Evolutionary conservation across 495 filamentous ascomycete genomes (phyloP).

Genomic region (Elaphomyces granulatus): DNA sequence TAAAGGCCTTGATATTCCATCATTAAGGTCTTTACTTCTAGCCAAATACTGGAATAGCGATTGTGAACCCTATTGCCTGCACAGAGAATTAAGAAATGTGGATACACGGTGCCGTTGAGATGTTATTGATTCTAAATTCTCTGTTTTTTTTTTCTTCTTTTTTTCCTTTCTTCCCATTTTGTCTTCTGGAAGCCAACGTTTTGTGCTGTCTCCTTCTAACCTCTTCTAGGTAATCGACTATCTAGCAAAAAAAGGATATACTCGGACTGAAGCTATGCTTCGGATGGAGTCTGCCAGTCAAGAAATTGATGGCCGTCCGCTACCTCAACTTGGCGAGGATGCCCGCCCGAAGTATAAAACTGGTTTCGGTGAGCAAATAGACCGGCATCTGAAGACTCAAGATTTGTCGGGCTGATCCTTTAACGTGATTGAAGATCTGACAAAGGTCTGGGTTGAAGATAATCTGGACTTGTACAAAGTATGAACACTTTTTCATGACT

Average conservation of each 20-base stretch:
- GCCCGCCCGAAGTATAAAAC: slow-evolving; percentile 60
- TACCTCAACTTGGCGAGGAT: slow-evolving; percentile 48
- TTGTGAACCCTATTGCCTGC: too few relatives aligned
- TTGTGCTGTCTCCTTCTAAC: slow-evolving; percentile 10
- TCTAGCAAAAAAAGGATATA: slow-evolving; percentile 89
- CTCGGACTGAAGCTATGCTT: slow-evolving; percentile 80
- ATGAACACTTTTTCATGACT: slow-evolving; percentile 7
- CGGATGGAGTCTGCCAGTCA: slow-evolving; percentile 75
- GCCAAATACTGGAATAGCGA: too few relatives aligned
- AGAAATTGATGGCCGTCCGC: slow-evolving; percentile 59
- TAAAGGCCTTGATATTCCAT: too few relatives aligned
- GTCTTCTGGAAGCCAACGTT: too few relatives aligned
- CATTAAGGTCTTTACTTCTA: too few relatives aligned
- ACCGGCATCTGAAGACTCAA: too few relatives aligned
- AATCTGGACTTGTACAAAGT: slow-evolving; percentile 90
- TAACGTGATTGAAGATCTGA: slow-evolving; percentile 35
- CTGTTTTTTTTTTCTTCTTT: background rate
- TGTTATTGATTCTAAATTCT: too few relatives aligned
- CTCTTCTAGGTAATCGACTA: slow-evolving; percentile 77
- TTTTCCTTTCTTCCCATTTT: background rate
- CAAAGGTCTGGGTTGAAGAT: slow-evolving; percentile 73
- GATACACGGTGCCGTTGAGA: too few relatives aligned
- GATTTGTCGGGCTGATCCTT: too few relatives aligned
- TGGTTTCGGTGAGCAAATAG: slow-evolving; percentile 50
- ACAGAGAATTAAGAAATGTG: too few relatives aligned